Conservation (phyloP, 495 filamentous ascomycete genomes). For the Annulohypoxylon maeteangense region DNA sequence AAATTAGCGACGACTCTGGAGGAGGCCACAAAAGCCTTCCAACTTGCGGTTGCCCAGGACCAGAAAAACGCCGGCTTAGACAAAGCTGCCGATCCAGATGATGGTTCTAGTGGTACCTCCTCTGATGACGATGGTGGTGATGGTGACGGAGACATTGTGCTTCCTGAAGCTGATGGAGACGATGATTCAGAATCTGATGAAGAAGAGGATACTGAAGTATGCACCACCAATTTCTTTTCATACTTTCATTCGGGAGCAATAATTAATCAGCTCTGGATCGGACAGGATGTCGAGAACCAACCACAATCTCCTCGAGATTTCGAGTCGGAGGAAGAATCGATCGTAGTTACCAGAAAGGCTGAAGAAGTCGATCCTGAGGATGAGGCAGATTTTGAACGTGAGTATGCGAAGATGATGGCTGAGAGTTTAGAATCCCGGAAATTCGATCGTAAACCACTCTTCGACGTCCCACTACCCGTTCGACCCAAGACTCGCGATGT, state of each 20-base stretch:
- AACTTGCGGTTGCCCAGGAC: constrained; percentile 86
- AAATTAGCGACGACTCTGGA: constrained; percentile 81
- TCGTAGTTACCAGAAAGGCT: constrained; percentile 88
- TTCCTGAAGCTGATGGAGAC: constrained; percentile 53
- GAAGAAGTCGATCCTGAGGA: constrained; percentile 92
- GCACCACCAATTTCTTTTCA: constrained; percentile 13
- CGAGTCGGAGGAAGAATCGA: constrained; percentile 82
- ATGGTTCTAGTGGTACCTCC: constrained; percentile 69
- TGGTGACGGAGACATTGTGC: constrained; percentile 60
- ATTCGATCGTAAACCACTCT: constrained; percentile 91
- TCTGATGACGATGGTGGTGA: constrained; percentile 75
- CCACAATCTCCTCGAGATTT: constrained; percentile 60
- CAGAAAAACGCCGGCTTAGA: constrained; percentile 81
- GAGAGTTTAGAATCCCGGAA: constrained; percentile 94
- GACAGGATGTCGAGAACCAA: constrained; percentile 57
- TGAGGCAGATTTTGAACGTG: constrained; percentile 97
- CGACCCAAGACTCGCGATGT: constrained; percentile 74
- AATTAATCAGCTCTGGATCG: constrained; percentile 25
- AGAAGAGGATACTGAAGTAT: constrained; percentile 64
- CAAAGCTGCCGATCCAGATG: constrained; percentile 72
- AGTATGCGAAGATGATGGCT: constrained; percentile 98
- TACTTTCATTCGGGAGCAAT: not conserved
- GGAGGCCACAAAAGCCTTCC: constrained; percentile 85
- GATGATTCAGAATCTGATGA: constrained; percentile 57
- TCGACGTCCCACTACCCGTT: constrained; percentile 94